Percentiles rank a stretch among this genome's conserved stretches.
These are phyloP conservation scores for Allium fistulosum DNA, from an alignment of 106 monocot genomes.

Conservation along the genomic window DNA sequence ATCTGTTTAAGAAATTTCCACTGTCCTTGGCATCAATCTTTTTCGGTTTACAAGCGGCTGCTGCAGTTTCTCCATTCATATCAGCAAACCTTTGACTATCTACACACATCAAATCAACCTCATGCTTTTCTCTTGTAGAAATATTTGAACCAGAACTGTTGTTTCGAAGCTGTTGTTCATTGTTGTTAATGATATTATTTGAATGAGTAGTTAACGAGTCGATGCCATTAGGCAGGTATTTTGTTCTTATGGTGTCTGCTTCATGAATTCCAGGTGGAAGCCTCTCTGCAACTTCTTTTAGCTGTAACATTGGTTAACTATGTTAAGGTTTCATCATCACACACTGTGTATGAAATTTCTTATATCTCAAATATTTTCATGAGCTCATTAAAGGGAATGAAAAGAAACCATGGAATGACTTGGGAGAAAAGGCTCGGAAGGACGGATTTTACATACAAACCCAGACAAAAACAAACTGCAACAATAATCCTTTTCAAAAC, in stretches of 20 bases:
- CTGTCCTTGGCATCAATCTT: constrained; percentile 7
- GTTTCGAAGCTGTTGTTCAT: constrained; percentile 10
- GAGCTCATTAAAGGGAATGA: too few relatives aligned
- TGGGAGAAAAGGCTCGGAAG: too few relatives aligned
- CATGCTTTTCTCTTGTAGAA: constrained; percentile 5
- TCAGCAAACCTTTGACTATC: constrained; percentile 12
- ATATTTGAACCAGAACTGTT: constrained; percentile 4
- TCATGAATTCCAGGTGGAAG: constrained; percentile 39
- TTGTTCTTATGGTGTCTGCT: constrained; percentile 12
- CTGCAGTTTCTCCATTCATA: constrained; percentile 12
- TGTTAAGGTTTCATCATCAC: too few relatives aligned
- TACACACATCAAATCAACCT: constrained; percentile 7
- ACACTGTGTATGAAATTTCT: too few relatives aligned
- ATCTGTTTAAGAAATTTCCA: not conserved
- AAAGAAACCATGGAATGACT: too few relatives aligned
- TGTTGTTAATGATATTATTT: constrained; percentile 13
- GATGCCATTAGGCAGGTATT: constrained; percentile 25
- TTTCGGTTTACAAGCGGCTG: constrained; percentile 13
- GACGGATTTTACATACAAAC: too few relatives aligned
- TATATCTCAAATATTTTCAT: too few relatives aligned
- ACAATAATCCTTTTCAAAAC: too few relatives aligned
- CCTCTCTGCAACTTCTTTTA: constrained; percentile 68
- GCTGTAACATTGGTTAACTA: constrained; percentile 14
- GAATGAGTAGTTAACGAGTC: constrained; percentile 13
- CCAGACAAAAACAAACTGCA: too few relatives aligned